These are phyloP conservation scores for Fraxinus pennsylvanica DNA, from an alignment of 257 asterid species.

Conservation along the genomic window DNA sequence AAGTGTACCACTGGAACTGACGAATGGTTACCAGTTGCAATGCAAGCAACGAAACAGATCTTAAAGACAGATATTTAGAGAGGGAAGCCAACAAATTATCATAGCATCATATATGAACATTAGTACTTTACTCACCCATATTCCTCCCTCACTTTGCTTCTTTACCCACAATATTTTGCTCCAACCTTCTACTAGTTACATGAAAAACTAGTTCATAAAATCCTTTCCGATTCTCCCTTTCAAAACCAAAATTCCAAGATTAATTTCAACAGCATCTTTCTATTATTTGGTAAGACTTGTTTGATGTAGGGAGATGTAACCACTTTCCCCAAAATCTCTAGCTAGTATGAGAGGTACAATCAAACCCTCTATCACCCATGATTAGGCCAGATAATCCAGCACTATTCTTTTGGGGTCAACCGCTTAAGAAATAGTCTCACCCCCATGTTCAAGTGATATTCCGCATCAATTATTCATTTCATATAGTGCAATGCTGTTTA, in stretches of 20 bases:
- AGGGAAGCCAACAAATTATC: background rate
- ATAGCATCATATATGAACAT: background rate
- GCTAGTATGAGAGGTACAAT: background rate
- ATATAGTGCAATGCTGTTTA: background rate
- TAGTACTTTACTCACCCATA: background rate
- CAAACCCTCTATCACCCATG: background rate
- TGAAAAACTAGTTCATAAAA: background rate
- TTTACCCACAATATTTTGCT: background rate
- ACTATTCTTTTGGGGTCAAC: background rate
- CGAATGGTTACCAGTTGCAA: background rate
- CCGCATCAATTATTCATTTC: too few species aligned
- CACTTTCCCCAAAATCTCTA: background rate
- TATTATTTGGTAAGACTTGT: background rate
- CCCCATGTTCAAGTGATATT: background rate
- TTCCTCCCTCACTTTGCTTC: background rate
- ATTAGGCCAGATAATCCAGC: background rate
- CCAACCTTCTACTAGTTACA: background rate
- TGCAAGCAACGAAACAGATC: background rate
- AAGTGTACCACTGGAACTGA: background rate
- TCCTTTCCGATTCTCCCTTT: background rate
- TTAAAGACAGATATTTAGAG: background rate
- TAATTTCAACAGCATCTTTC: background rate
- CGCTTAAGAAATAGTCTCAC: too few species aligned
- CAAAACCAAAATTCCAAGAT: background rate
- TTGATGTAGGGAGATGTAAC: background rate